Conservation (phyloP, 208 protist genomes). For the Leishmania arabica region DNA sequence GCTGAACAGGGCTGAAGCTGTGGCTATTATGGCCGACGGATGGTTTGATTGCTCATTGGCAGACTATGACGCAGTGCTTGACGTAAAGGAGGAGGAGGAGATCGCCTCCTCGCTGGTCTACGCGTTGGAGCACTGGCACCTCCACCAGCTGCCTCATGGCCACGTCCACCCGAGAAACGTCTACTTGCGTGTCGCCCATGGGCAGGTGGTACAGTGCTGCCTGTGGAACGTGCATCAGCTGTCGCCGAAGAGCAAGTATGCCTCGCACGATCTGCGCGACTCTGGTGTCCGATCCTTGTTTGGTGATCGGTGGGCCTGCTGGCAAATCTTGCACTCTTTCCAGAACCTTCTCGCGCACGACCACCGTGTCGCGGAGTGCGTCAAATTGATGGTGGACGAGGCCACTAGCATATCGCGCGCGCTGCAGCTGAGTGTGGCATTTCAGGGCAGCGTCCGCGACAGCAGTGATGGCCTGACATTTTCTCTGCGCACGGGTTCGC, state of each 20-base stretch:
- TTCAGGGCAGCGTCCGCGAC: constrained; percentile 50
- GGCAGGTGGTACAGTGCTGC: constrained; percentile 46
- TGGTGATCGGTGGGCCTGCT: constrained; percentile 73
- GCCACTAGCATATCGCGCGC: constrained; percentile 49
- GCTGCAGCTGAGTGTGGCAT: constrained; percentile 52
- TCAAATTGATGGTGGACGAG: constrained; percentile 38
- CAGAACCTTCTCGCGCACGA: constrained; percentile 25
- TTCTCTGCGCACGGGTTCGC: constrained; percentile 57
- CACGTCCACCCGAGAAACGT: constrained; percentile 76
- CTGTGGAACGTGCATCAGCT: constrained; percentile 68
- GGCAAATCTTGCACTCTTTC: constrained; percentile 39
- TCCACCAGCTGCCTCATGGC: constrained; percentile 73
- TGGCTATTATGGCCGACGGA: constrained; percentile 68
- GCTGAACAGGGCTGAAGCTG: constrained; percentile 30
- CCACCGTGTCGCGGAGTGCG: constrained; percentile 30
- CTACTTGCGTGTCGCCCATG: constrained; percentile 56
- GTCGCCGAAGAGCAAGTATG: constrained; percentile 37
- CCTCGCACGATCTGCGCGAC: constrained; percentile 49
- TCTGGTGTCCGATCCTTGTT: constrained; percentile 43
- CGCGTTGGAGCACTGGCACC: constrained; percentile 88
- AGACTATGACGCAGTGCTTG: constrained; percentile 18
- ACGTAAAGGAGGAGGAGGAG: constrained; percentile 26
- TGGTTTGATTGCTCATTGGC: constrained; percentile 80
- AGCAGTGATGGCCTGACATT: constrained; percentile 49
- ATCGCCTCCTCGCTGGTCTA: constrained; percentile 69